These are phyloP conservation scores for Microbotryum lychnidis-dioicae DNA, from an alignment of 1,284 basidiomycete genomes.

Conservation along the genomic window DNA sequence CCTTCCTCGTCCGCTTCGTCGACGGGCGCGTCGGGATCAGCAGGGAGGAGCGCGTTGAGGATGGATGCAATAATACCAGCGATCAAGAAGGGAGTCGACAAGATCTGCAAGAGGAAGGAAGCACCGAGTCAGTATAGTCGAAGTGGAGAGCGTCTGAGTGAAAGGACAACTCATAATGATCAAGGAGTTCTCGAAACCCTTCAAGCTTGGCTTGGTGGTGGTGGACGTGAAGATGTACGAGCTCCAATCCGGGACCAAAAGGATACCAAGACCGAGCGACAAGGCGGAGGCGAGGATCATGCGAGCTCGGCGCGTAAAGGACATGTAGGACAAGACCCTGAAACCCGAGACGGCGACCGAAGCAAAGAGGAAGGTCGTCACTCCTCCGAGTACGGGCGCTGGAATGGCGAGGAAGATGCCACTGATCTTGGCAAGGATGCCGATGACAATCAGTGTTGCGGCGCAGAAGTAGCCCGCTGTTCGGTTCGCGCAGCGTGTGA, in stretches of 20 bases:
- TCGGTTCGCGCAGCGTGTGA: conserved; percentile 67
- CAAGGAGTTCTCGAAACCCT: conserved; percentile 67
- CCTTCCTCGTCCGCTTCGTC: conserved; percentile 1
- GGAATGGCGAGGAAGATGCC: conserved; percentile 48
- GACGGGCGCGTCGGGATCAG: conserved; percentile 26
- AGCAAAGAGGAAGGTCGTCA: conserved; percentile 44
- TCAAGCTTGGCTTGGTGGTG: conserved; percentile 52
- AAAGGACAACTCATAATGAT: conserved; percentile 46
- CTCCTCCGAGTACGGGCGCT: conserved; percentile 69
- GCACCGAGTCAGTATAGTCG: not conserved
- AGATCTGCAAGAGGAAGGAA: conserved; percentile 7
- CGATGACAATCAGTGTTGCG: conserved; percentile 4
- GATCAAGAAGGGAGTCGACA: conserved; percentile 42
- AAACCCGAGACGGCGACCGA: conserved; percentile 52
- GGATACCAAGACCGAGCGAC: conserved; percentile 62
- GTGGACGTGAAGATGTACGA: conserved; percentile 40
- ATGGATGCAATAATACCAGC: conserved; percentile 58
- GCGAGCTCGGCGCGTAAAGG: conserved; percentile 62
- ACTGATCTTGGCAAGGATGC: conserved; percentile 60
- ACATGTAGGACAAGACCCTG: conserved; percentile 58
- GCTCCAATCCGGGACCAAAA: conserved; percentile 42
- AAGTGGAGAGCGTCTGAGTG: not conserved
- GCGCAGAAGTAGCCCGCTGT: conserved; percentile 48
- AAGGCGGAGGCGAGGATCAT: conserved; percentile 56
- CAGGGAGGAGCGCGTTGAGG: conserved; percentile 58